Base-by-base conservation (phyloP, 2,329 filamentous ascomycete genomes). In the Colletotrichum musicola region DNA sequence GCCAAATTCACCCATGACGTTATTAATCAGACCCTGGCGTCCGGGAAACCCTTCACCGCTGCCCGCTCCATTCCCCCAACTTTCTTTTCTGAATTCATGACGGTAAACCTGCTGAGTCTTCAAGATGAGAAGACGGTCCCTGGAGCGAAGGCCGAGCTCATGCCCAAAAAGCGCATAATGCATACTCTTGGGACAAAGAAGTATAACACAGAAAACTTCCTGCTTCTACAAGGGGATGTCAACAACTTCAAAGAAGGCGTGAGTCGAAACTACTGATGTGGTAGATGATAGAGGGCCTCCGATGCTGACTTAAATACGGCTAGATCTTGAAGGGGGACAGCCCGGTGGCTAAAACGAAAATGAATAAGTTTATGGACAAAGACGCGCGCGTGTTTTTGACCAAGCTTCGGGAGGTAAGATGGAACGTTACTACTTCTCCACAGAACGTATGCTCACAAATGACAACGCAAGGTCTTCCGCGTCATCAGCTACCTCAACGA, bases 401-500 rank as follows among this genome's bases (percentile, higher is more conserved):
- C 10, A 20, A 50, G 10, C 47, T 50, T 25, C 47, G 47, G n/a
- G n/a, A 50, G 47, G 47, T 18, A 50, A 50, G 47, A 50, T 40
- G 38, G 38, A 10, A 10, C 38, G 5, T 12, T 10, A 25, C 16
- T 20, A 4, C 10, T 25, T 10, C n/a, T 10, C 10, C 12, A 3
- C n/a, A 10, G 47, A n/a, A 50, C 20, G n/a, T 20, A 6, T 4
- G 5, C 47, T 50, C n/a, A 50, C 47, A 50, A 50, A 25, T 7
- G 22, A 50, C 47, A 25, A 25, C n/a, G 22, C 16, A 20, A 50
- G 47, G 22, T 50, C 22, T 50, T 50, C 47, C 6, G 47, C n/a
- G 7, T 50, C 22, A 18, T 50, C 47, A 50, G n/a, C 47, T 50
- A 50, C 22, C n/a, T 50, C n/a, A 50, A 50, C 47, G 47, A 50